Percentiles rank a stretch among this genome's conserved stretches.
phyloP scores from a whole-genome alignment of 495 filamentous ascomycete species.

The Wilcoxina mikolae region DNA sequence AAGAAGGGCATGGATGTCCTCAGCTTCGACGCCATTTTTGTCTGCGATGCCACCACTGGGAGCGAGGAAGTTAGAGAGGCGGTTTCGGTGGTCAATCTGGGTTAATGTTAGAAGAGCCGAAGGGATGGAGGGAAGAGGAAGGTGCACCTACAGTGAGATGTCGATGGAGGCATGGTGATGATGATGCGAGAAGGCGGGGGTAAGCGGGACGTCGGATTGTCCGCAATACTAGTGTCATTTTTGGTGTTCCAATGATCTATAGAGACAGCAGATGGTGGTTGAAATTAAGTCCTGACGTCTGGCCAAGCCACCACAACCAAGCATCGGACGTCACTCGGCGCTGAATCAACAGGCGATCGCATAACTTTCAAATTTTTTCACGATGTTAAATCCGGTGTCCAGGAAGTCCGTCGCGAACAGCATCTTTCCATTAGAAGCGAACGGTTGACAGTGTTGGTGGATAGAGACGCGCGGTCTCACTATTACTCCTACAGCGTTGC shows the following conservation, averaged over 20 bases:
- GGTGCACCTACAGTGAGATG: background rate
- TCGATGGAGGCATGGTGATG: slow-evolving; percentile 13
- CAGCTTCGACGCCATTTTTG: slow-evolving; percentile 28
- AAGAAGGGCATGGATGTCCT: slow-evolving; percentile 60
- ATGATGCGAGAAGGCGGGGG: slow-evolving; percentile 15
- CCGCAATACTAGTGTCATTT: background rate
- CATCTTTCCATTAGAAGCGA: too few species aligned
- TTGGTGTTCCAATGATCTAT: background rate
- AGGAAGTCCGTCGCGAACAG: too few species aligned
- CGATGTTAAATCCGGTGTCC: too few species aligned
- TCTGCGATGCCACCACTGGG: slow-evolving; percentile 58
- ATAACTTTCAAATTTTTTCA: too few species aligned
- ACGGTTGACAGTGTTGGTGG: too few species aligned
- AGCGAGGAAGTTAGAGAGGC: slow-evolving; percentile 62
- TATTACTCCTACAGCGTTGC: background rate
- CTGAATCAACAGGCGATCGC: background rate
- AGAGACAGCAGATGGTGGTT: background rate
- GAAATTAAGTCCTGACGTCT: background rate
- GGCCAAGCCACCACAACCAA: background rate
- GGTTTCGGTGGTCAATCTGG: slow-evolving; percentile 43
- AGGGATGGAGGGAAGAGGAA: slow-evolving; percentile 1
- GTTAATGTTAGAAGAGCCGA: background rate
- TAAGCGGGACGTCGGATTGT: background rate
- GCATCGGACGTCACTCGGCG: background rate
- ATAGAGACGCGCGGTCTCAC: too few species aligned